Conservation (phyloP, 2,329 filamentous ascomycete species). For the Pseudofabraea citricarpa region DNA sequence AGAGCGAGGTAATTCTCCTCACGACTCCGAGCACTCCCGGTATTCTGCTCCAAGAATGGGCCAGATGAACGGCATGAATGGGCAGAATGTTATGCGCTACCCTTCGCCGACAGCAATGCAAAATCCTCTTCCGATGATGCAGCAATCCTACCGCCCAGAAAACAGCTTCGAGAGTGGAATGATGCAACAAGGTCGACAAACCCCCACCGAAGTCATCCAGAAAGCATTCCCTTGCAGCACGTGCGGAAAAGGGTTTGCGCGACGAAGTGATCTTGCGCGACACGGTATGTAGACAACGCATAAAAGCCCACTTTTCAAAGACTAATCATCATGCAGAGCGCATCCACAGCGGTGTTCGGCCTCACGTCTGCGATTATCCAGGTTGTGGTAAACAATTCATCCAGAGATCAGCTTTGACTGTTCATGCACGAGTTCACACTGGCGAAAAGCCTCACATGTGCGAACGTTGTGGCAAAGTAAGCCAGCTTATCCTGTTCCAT, state of each 20-base stretch:
- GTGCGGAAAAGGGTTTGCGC: conserved; percentile 86
- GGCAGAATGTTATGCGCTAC: conserved; percentile 26
- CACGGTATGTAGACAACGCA: conserved; percentile 64
- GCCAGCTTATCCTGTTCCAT: conserved; percentile 6
- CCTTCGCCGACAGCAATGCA: conserved; percentile 30
- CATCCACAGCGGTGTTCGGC: conserved; percentile 87
- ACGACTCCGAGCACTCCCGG: conserved; percentile 29
- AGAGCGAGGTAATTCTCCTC: conserved; percentile 28
- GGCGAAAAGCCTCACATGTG: conserved; percentile 99
- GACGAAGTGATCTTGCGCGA: conserved; percentile 87
- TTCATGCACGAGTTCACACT: conserved; percentile 92
- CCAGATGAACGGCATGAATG: conserved; percentile 26
- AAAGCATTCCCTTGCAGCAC: conserved; percentile 87
- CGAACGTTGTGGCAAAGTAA: conserved; percentile 91
- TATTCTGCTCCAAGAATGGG: conserved; percentile 26
- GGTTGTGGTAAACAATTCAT: conserved; percentile 96
- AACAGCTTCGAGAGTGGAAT: conserved; percentile 23
- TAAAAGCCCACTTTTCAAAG: not conserved
- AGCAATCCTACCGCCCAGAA: conserved; percentile 25
- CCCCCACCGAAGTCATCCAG: conserved; percentile 20
- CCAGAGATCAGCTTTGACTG: conserved; percentile 89
- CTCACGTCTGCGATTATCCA: conserved; percentile 86
- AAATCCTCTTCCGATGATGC: conserved; percentile 27
- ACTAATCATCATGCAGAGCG: conserved; percentile 57
- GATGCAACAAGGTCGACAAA: conserved; percentile 22